phyloP scores from a whole-genome alignment of 768 basidiomycete species.

The Kwoniella mangroviensis region DNA sequence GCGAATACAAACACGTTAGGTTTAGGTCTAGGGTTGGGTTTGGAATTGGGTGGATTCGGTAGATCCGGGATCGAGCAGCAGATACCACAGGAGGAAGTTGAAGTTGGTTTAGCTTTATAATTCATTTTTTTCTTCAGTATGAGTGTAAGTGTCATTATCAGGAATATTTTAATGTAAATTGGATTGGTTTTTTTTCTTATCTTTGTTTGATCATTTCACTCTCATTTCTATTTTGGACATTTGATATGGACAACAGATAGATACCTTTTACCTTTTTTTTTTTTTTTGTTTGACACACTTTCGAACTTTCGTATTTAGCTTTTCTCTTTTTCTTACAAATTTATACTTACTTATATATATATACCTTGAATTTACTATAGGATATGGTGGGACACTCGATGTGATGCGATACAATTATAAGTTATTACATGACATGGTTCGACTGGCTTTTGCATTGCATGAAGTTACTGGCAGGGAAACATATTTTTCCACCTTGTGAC shows the following conservation, averaged over 20 bases:
- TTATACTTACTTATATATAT: background rate
- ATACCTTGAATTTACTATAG: background rate
- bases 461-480: no score
- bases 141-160: no score
- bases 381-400: background rate
- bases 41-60: constrained; percentile 2
- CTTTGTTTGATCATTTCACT: no score
- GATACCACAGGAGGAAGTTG: constrained; percentile 13
- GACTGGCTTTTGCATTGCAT: no score
- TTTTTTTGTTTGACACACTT: background rate
- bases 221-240: background rate
- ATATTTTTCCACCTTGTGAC: no score
- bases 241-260: background rate
- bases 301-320: background rate
- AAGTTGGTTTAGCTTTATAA: constrained; percentile 35
- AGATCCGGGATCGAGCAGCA: background rate
- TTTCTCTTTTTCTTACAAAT: background rate
- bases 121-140: background rate
- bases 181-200: no score
- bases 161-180: no score
- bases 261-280: background rate
- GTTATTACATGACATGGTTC: no score
- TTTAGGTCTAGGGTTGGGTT: constrained; percentile 11
- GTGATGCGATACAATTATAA: background rate
- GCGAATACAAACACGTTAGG: background rate